Base-by-base conservation (phyloP, 495 filamentous ascomycete species). In the Poronia punctata region DNA sequence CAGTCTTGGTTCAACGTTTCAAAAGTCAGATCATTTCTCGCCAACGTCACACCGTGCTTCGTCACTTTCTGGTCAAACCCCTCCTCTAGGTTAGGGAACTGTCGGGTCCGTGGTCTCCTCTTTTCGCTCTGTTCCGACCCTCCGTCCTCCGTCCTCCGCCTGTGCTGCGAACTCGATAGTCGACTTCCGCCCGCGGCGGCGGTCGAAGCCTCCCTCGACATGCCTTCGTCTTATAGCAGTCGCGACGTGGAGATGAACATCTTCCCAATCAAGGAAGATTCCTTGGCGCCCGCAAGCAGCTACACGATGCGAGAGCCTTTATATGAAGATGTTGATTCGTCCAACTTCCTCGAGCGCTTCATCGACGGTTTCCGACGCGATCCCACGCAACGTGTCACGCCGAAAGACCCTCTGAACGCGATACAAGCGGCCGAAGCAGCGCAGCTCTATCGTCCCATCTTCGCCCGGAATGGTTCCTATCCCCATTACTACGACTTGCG, bases 281-380 rank as follows among this genome's bases (percentile, higher is more conserved):
- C 60, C 7, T 40, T 64, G 19, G 56, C 53, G 15, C 62, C 47
- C 11, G 60, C 62, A 5, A 69, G 61, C 50, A 56, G 55, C 32
- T 60, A 57, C 46, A 69, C 56, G 38, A 60, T 57, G 55, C 57
- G 64, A 15, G 59, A 63, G 32, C 60, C 64, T 6, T 29, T 56
- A 6, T 64, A 66, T 35, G 56, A 60, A n/a, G 56, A 57, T 0
- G 29, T 24, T 10, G 18, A 24, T 7, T 48, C 37, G 12, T 53
- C 53, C 16, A 52, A 52, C 35, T 52, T 70, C 6, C 34, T 74
- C 1, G 54, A 62, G 9, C 72, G 75, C 17, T 65, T 88, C 43
- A 42, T 84, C 40, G 80, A 94, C 60, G 83, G 86, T 54, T 95
- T 97, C 71, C 80, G 79, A 51, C 71, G 82, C 19, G 88, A 95